A percentile compares a stretch with the other conserved stretches of the same genome.
Conservation (phyloP, 148 eudicot genomes). For the Hydrangea macrophylla region DNA sequence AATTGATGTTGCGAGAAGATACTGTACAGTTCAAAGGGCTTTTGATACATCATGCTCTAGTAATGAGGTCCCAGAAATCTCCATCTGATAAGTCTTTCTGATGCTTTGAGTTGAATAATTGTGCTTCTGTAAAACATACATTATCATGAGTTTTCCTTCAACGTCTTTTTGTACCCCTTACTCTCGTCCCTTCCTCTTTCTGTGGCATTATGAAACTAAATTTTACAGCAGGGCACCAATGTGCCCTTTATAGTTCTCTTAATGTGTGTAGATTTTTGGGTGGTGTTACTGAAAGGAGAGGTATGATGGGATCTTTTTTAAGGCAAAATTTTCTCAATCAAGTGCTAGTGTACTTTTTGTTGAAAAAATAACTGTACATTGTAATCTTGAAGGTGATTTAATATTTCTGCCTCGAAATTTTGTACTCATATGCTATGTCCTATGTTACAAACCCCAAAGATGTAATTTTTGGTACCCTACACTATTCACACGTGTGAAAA, state of each 20-base stretch:
- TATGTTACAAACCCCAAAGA: no score
- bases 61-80: conserved; percentile 4
- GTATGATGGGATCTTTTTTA: background rate
- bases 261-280: background rate
- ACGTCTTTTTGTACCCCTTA: background rate
- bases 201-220: conserved; percentile 14
- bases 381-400: no score
- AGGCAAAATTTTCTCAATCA: background rate
- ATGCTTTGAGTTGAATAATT: conserved; percentile 19
- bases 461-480: no score
- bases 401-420: background rate
- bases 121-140: conserved; percentile 17
- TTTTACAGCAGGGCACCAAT: conserved; percentile 16
- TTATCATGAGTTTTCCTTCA: background rate
- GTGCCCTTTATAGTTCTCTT: conserved; percentile 19
- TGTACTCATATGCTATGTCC: no score
- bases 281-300: conserved; percentile 7
- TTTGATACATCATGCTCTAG: background rate
- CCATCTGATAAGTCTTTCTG: conserved; percentile 1
- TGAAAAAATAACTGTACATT: background rate
- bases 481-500: no score
- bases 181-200: background rate
- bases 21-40: conserved; percentile 35
- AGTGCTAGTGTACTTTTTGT: background rate
- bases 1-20: conserved; percentile 21